These are phyloP conservation scores for Grifola frondosa DNA, from an alignment of 1,284 basidiomycete species.

Conservation along the genomic window DNA sequence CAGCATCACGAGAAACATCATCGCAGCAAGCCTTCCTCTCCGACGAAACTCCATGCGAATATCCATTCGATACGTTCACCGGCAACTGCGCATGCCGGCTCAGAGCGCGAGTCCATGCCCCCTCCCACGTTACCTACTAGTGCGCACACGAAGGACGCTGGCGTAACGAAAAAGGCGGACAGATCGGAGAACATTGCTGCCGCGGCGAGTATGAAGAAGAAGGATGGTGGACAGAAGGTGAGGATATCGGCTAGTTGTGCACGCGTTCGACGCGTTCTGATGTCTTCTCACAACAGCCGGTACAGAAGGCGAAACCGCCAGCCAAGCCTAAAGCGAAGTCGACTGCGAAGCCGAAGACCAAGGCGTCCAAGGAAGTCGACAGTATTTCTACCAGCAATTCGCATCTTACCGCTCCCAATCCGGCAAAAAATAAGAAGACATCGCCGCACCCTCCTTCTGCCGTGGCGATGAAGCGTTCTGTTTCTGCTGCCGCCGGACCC, in stretches of 20 bases:
- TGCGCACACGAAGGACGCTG: constrained; percentile 3
- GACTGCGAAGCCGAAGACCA: constrained; percentile 35
- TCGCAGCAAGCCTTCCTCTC: neutral
- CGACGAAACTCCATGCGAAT: no score
- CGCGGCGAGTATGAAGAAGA: constrained; percentile 39
- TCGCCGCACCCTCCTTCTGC: constrained; percentile 12
- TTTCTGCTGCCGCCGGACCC: constrained; percentile 30
- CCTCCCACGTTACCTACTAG: constrained; percentile 43
- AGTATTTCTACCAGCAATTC: constrained; percentile 9
- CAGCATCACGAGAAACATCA: constrained; percentile 1
- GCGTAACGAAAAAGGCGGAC: constrained; percentile 13
- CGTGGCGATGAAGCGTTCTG: constrained; percentile 29
- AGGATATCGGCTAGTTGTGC: constrained; percentile 11
- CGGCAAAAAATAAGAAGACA: constrained; percentile 32
- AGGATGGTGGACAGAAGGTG: constrained; percentile 47
- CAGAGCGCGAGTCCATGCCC: constrained; percentile 55
- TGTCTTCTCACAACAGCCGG: constrained; percentile 31
- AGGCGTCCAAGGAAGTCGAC: constrained; percentile 23
- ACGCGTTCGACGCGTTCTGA: constrained; percentile 13
- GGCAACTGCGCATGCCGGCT: constrained; percentile 4
- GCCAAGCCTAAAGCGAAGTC: constrained; percentile 44
- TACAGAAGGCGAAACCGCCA: constrained; percentile 37
- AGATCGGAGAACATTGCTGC: constrained; percentile 19
- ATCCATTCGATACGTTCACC: no score
- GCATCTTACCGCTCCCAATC: constrained; percentile 19